Percentiles rank a stretch among this genome's conserved stretches.
phyloP scores from a whole-genome alignment of 129 eudicot genomes.

The Flaveria brownii region DNA sequence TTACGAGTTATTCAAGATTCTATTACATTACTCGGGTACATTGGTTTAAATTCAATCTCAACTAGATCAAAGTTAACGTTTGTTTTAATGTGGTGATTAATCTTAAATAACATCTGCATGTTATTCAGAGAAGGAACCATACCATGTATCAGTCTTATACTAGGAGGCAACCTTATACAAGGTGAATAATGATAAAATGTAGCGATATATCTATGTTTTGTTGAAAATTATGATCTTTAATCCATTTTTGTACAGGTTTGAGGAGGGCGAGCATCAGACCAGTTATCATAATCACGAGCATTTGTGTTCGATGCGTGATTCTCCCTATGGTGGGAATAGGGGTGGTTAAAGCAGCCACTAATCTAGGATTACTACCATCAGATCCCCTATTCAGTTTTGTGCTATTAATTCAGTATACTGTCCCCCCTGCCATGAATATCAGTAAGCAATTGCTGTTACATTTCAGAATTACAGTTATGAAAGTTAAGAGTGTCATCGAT shows the following conservation, averaged over 20 bases:
- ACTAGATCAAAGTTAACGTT: not conserved
- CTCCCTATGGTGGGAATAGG: conserved; percentile 67
- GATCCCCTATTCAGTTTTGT: conserved; percentile 79
- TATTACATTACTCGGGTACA: conserved; percentile 69
- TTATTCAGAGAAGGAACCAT: conserved; percentile 67
- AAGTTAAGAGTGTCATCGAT: not conserved
- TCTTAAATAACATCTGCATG: conserved; percentile 2
- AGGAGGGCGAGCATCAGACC: conserved; percentile 46
- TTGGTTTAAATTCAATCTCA: not conserved
- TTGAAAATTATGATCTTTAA: not conserved
- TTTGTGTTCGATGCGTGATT: conserved; percentile 57
- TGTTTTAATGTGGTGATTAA: not conserved
- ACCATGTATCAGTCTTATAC: conserved; percentile 89
- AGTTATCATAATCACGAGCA: conserved; percentile 39
- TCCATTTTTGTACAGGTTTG: conserved; percentile 46
- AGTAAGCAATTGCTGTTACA: conserved; percentile 38
- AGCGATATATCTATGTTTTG: not conserved
- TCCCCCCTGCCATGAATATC: conserved; percentile 92
- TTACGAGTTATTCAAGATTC: conserved; percentile 74
- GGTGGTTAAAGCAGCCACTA: conserved; percentile 61
- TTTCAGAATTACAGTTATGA: not conserved
- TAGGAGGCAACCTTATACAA: conserved; percentile 92
- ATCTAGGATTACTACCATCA: conserved; percentile 63
- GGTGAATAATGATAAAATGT: conserved; percentile 41
- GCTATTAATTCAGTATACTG: conserved; percentile 70